phyloP scores from a whole-genome alignment of 257 asterid genomes.

The Vinca minor region DNA sequence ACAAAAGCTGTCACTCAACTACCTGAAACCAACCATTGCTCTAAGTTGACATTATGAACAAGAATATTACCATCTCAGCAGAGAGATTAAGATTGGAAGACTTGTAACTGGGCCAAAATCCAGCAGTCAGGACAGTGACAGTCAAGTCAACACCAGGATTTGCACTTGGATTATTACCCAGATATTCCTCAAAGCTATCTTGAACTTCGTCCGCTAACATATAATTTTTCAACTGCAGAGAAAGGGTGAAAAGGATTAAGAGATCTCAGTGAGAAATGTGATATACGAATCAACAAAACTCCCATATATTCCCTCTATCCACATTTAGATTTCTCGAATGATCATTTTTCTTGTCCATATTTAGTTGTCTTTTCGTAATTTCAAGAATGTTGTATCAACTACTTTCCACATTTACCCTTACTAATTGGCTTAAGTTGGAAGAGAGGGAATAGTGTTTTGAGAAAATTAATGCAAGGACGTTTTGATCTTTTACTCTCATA shows the following conservation, averaged over 20 bases:
- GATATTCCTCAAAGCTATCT: constrained; percentile 78
- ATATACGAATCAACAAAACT: background rate
- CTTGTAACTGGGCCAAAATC: constrained; percentile 99
- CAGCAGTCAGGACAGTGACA: constrained; percentile 93
- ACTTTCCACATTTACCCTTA: too few relatives aligned
- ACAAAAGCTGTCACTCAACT: constrained; percentile 3
- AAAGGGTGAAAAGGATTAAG: constrained; percentile 3
- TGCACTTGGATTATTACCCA: constrained; percentile 47
- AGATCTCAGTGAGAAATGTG: background rate
- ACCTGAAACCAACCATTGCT: background rate
- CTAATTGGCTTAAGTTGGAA: too few relatives aligned
- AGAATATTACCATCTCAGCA: constrained; percentile 64
- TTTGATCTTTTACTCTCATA: too few relatives aligned
- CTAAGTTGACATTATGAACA: background rate
- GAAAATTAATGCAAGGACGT: too few relatives aligned
- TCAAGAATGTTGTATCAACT: too few relatives aligned
- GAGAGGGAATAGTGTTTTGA: too few relatives aligned
- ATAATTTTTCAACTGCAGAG: constrained; percentile 73
- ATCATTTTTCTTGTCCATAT: too few relatives aligned
- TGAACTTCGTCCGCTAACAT: constrained; percentile 92
- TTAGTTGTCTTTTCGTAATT: too few relatives aligned
- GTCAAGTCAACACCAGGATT: constrained; percentile 96
- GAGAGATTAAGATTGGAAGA: constrained; percentile 93
- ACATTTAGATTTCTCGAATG: too few relatives aligned
- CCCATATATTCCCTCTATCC: too few relatives aligned